These are phyloP conservation scores for Eucalyptus grandis DNA, from an alignment of 345 rosid species.

Conservation along the genomic window DNA sequence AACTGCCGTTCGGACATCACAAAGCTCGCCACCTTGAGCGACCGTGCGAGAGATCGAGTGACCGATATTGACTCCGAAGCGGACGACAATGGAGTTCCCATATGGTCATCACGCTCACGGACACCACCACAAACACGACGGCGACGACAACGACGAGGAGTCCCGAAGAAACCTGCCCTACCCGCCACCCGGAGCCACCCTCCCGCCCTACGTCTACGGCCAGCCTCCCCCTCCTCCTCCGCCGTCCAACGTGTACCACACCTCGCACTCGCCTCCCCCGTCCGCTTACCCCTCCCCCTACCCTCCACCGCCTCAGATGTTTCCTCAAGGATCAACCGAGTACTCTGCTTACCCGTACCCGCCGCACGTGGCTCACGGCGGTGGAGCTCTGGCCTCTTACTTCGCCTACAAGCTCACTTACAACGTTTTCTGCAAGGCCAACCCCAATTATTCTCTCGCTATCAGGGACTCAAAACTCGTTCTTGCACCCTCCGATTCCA, in stretches of 20 bases:
- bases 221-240: conserved; percentile 16
- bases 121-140: conserved; percentile 8
- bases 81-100: conserved; percentile 33
- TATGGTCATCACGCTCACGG: conserved; percentile 11
- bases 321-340: conserved; percentile 26
- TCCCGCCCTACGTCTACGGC: not conserved
- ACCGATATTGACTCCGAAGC: not conserved
- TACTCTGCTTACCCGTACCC: not conserved
- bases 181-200: not conserved
- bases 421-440: conserved; percentile 59
- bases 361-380: conserved; percentile 24
- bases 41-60: not conserved
- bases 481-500: conserved; percentile 45
- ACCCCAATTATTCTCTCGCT: conserved; percentile 37
- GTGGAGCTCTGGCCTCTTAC: conserved; percentile 1
- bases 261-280: conserved; percentile 13
- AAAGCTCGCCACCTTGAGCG: not conserved
- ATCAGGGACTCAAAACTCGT: conserved; percentile 51
- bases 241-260: conserved; percentile 10
- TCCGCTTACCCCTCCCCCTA: not conserved
- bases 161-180: not conserved
- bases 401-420: conserved; percentile 33
- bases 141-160: conserved; percentile 8
- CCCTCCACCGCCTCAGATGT: conserved; percentile 16
- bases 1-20: not conserved